Percentiles rank a stretch among this genome's conserved stretches.
Evolutionary conservation across 805 yeast genomes (phyloP).

Genomic region (Candida xiaguanensis): DNA sequence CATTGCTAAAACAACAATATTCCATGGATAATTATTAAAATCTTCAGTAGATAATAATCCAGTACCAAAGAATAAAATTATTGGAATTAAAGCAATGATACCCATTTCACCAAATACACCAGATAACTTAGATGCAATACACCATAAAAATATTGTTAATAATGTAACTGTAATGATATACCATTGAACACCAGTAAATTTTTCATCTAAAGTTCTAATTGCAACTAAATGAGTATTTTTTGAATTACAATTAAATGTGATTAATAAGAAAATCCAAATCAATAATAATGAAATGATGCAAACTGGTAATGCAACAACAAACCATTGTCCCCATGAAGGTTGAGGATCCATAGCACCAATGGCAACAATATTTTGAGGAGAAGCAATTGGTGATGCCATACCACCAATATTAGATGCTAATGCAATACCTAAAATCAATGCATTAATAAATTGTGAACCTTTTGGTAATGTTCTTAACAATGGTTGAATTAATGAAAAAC

Average conservation of each 20-base stretch:
- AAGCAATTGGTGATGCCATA: constrained; percentile 53
- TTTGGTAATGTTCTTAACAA: constrained; percentile 42
- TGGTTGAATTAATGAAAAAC: constrained; percentile 50
- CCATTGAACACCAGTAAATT: constrained; percentile 69
- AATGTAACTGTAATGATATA: constrained; percentile 67
- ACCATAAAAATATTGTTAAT: constrained; percentile 82
- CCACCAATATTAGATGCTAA: constrained; percentile 52
- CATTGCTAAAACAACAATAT: constrained; percentile 93
- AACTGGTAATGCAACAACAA: constrained; percentile 48
- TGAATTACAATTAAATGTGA: constrained; percentile 50
- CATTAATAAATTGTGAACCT: constrained; percentile 37
- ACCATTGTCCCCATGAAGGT: constrained; percentile 58
- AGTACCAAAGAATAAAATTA: constrained; percentile 88
- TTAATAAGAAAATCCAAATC: constrained; percentile 49
- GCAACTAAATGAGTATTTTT: constrained; percentile 51
- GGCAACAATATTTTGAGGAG: constrained; percentile 55
- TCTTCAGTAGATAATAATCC: constrained; percentile 86
- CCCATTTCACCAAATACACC: constrained; percentile 92
- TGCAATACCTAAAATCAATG: constrained; percentile 45
- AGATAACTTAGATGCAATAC: constrained; percentile 73
- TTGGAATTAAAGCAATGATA: constrained; percentile 85
- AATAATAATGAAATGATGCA: constrained; percentile 38
- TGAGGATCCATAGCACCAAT: constrained; percentile 50
- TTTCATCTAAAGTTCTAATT: constrained; percentile 56
- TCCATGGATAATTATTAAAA: constrained; percentile 95